Base-by-base conservation (phyloP, 2,329 filamentous ascomycete species). In the Paecilomyces dactylethromorphus region DNA sequence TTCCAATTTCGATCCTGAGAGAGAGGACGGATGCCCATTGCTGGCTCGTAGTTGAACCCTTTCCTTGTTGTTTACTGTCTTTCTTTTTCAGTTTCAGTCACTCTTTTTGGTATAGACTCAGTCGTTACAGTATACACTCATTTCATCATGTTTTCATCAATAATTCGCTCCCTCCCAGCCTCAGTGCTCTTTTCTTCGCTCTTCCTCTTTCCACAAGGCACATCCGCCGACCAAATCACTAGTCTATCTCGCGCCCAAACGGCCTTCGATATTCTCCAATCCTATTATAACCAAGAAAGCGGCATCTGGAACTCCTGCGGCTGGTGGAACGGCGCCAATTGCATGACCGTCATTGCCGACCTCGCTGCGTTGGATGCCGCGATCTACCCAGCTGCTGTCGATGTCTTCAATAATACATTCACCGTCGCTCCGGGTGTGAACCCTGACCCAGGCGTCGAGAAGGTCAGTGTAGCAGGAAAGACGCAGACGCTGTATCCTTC, bases 301-400 rank as follows among this genome's bases (percentile, higher is more conserved):
- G 88, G 88, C 3, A 75, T 89, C 12, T 91, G 86, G 85, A 74
- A 84, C 57, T 81, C 81, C 0, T 80, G 82, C 7, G 81, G 81
- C n/a, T 91, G 88, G 88, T 91, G 88, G 88, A 89, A 90, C 67
- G 82, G 82, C 56, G 88, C 83, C 52, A 91, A 90, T 67, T 80
- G 81, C 59, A 75, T 91, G 60, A 88, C 86, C 0, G 81, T 80
- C 2, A 71, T 90, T 18, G 82, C 80, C 56, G 84, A 90, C 58
- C 71, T 84, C 24, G 76, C 77, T 7, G 69, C 70, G 1, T 54
- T 74, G 29, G 73, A 76, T 58, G 65, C 64, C 52, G 71, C 63
- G 18, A 71, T 72, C 57, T 65, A 65, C n/a, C 60, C 65, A 0
- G 66, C 72, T 0, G 77, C 74, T 2, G 66, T 61, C 11, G 64